Conservation (phyloP, 371 early-diverging fungal genomes). For the Zancudomyces culisetae region DNA sequence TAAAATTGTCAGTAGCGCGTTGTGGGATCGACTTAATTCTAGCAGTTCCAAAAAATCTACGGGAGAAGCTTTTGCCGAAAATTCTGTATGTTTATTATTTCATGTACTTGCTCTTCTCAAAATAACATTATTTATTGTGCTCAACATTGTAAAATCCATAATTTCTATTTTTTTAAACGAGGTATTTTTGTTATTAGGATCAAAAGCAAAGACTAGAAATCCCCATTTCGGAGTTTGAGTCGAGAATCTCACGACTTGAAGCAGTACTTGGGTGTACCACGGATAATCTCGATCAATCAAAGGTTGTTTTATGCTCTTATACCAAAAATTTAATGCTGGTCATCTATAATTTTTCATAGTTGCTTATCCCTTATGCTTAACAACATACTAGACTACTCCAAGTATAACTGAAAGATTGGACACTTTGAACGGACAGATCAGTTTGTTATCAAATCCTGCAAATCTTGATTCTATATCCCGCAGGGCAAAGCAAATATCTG, state of each 20-base stretch:
- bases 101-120: no score
- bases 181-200: no score
- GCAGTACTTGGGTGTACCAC: neutral
- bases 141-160: no score
- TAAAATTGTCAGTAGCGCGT: no score
- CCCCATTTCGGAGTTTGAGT: constrained; percentile 1
- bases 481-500: neutral
- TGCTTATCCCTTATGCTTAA: neutral
- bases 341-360: neutral
- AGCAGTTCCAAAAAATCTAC: no score
- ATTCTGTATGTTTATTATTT: no score
- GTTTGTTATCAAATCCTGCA: neutral
- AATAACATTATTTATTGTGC: no score
- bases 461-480: neutral
- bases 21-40: no score
- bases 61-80: no score
- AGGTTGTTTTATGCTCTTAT: neutral
- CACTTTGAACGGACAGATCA: neutral
- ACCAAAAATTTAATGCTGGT: neutral
- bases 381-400: neutral
- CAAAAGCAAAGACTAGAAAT: neutral
- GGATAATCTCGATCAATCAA: neutral
- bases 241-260: constrained; percentile 1
- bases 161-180: no score
- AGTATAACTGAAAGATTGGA: neutral